Percentiles rank a stretch among this genome's conserved stretches.
phyloP scores from a whole-genome alignment of 805 yeast genomes.

The Starmera dryadoides region DNA sequence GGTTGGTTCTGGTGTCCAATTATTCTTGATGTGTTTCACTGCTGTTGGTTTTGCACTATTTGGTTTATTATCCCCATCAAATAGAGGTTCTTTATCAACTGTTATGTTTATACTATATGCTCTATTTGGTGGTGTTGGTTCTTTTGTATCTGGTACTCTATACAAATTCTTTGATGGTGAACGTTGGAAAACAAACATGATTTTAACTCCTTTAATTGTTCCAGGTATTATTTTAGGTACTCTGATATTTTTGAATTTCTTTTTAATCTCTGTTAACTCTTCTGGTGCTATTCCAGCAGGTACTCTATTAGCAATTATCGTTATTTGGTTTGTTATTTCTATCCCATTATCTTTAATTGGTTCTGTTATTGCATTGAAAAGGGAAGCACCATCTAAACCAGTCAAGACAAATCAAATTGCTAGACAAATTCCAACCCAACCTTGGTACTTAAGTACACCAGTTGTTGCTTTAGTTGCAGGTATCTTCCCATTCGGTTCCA shows the following conservation, averaged over 20 bases:
- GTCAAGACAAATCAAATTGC: conserved; percentile 93
- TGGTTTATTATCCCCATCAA: conserved; percentile 89
- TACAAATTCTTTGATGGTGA: conserved; percentile 91
- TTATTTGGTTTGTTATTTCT: conserved; percentile 80
- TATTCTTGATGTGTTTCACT: conserved; percentile 65
- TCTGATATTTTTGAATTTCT: conserved; percentile 71
- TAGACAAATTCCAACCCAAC: conserved; percentile 90
- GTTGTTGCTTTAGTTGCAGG: conserved; percentile 76
- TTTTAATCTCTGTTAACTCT: conserved; percentile 67
- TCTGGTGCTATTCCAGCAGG: conserved; percentile 95
- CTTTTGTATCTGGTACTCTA: conserved; percentile 77
- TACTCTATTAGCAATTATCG: conserved; percentile 72
- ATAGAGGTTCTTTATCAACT: conserved; percentile 89
- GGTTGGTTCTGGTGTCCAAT: conserved; percentile 84
- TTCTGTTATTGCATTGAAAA: conserved; percentile 70
- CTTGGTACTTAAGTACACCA: conserved; percentile 65
- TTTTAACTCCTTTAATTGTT: conserved; percentile 74
- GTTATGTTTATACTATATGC: conserved; percentile 83
- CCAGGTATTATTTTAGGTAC: conserved; percentile 69
- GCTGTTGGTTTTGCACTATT: conserved; percentile 78
- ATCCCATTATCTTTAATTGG: conserved; percentile 81
- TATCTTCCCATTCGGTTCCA: conserved; percentile 89
- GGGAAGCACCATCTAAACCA: conserved; percentile 53
- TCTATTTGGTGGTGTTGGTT: conserved; percentile 72
- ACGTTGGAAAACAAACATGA: conserved; percentile 80